Percentiles rank a stretch among this genome's conserved stretches.
phyloP scores from a whole-genome alignment of 495 filamentous ascomycete species.

The Neurospora sp. region DNA sequence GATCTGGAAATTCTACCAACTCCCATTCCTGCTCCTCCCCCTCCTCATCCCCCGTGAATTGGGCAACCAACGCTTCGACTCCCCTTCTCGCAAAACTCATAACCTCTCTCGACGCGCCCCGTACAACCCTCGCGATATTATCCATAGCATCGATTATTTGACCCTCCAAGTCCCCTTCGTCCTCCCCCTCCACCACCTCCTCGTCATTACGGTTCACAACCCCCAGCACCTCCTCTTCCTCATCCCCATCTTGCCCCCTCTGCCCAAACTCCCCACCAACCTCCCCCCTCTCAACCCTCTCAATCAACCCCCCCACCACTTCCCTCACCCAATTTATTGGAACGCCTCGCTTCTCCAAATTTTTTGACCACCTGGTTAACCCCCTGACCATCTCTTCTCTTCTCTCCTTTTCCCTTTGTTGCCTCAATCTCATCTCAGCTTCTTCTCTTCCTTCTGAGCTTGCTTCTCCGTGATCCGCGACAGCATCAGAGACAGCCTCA shows the following conservation, averaged over 20 bases:
- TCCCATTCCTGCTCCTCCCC: neutral
- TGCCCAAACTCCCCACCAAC: neutral
- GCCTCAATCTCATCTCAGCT: slow-evolving; percentile 10
- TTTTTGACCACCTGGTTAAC: slow-evolving; percentile 28
- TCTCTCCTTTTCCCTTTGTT: slow-evolving; percentile 3
- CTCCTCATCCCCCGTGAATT: neutral
- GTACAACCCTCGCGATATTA: neutral
- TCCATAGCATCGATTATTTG: neutral
- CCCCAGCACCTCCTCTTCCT: slow-evolving; percentile 3
- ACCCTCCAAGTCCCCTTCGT: neutral
- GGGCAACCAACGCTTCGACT: neutral
- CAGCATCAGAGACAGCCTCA: neutral
- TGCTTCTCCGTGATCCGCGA: neutral
- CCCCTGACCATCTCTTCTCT: slow-evolving; percentile 25
- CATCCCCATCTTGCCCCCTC: neutral
- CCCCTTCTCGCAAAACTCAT: neutral
- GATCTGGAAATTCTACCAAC: neutral
- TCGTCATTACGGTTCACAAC: slow-evolving; percentile 5
- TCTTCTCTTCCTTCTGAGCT: neutral
- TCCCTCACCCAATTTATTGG: slow-evolving; percentile 21
- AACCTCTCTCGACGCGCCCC: neutral
- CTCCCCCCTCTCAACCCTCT: slow-evolving; percentile 1
- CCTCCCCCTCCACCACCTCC: neutral
- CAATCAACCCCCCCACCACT: slow-evolving; percentile 17
- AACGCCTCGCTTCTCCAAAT: slow-evolving; percentile 25